These are phyloP conservation scores for Boletus rufocinnamomeus DNA, from an alignment of 768 basidiomycete genomes.

Conservation along the genomic window DNA sequence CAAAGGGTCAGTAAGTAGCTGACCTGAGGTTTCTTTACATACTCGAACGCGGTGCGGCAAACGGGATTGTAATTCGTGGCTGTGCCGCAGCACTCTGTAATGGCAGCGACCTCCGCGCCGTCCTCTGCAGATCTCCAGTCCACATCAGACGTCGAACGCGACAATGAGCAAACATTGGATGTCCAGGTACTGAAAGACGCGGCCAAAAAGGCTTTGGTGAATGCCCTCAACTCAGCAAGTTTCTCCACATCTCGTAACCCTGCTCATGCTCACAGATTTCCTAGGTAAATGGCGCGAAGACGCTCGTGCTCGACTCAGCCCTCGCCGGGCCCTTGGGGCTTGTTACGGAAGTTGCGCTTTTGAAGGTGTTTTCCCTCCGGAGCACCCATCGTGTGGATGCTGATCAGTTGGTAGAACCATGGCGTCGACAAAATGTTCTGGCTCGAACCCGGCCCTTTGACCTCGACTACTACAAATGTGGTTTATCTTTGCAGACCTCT, in stretches of 20 bases:
- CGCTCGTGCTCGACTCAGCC: conserved; percentile 87
- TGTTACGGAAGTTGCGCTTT: conserved; percentile 88
- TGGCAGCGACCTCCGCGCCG: conserved; percentile 31
- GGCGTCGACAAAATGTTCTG: conserved; percentile 99
- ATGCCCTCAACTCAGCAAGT: conserved; percentile 78
- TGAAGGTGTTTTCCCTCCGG: conserved; percentile 64
- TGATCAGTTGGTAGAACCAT: conserved; percentile 71
- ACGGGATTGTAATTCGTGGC: conserved; percentile 30
- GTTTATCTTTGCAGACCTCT: conserved; percentile 91
- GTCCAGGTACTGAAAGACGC: conserved; percentile 72
- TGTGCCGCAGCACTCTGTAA: conserved; percentile 25
- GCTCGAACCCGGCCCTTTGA: conserved; percentile 88
- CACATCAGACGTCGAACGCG: conserved; percentile 33
- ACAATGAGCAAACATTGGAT: conserved; percentile 50
- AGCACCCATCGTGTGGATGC: not conserved
- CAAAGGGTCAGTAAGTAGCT: not conserved
- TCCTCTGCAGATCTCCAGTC: conserved; percentile 41
- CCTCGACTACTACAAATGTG: conserved; percentile 82
- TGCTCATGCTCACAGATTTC: conserved; percentile 12
- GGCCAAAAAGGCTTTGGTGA: conserved; percentile 77
- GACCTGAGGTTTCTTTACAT: conserved; percentile 2
- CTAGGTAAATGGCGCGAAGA: conserved; percentile 92
- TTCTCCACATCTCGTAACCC: not conserved
- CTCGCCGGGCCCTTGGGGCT: conserved; percentile 91
- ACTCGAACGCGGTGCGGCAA: conserved; percentile 4